These are phyloP conservation scores for Cercospora nicotianae DNA, from an alignment of 2,329 filamentous ascomycete species.

Conservation along the genomic window DNA sequence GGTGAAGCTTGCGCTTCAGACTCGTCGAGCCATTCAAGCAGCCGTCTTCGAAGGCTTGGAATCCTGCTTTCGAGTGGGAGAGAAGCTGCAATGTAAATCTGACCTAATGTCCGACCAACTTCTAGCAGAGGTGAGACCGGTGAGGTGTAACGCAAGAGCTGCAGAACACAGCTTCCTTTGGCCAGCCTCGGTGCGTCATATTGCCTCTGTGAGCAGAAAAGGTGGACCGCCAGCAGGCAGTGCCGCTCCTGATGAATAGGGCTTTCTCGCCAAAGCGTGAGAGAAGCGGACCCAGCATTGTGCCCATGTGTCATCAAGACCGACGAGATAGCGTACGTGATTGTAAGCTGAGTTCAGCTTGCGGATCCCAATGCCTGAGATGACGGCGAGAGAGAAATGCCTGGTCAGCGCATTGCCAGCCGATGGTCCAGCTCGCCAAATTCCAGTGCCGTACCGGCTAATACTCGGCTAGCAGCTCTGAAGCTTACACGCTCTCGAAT, in stretches of 20 bases:
- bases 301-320: background rate
- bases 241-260: background rate
- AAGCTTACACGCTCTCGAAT: background rate
- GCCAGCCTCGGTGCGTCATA: background rate
- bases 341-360: slow-evolving; percentile 1
- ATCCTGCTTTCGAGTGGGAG: background rate
- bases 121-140: background rate
- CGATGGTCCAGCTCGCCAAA: slow-evolving; percentile 1
- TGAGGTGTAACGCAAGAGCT: background rate
- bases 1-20: background rate
- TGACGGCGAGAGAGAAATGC: background rate
- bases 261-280: background rate
- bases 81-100: background rate
- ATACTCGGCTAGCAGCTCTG: background rate
- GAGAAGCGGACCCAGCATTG: background rate
- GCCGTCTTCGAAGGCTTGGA: background rate
- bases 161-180: background rate
- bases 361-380: background rate
- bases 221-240: background rate
- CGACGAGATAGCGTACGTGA: background rate
- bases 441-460: background rate
- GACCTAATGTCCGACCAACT: background rate
- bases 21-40: background rate
- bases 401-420: background rate
- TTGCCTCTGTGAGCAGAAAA: background rate